Evolutionary conservation across 2,329 filamentous ascomycete genomes (phyloP).

Genomic region (Bisporella sp.): DNA sequence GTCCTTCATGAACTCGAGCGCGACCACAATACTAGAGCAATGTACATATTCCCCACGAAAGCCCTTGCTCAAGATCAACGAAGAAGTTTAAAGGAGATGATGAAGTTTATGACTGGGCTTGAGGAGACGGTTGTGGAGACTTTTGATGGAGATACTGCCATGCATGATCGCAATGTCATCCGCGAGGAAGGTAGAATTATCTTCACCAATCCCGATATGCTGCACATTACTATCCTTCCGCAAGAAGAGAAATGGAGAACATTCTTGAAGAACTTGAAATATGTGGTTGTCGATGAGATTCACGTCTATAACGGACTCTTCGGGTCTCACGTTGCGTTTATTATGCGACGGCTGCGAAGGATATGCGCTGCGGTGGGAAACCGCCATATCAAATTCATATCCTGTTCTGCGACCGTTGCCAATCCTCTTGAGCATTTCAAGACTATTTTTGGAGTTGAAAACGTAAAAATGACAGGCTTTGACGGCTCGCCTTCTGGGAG

Average conservation of each 20-base stretch:
- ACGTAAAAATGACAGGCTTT: constrained; percentile 77
- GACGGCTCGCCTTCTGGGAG: constrained; percentile 88
- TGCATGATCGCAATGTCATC: constrained; percentile 69
- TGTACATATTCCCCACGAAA: constrained; percentile 99
- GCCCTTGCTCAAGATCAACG: constrained; percentile 92
- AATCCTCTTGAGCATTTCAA: constrained; percentile 90
- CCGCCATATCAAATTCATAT: constrained; percentile 77
- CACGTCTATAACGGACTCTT: constrained; percentile 96
- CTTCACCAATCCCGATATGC: constrained; percentile 97
- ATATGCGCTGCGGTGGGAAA: constrained; percentile 92
- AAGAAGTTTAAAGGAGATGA: constrained; percentile 77
- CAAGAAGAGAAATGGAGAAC: constrained; percentile 85
- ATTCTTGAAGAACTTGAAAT: constrained; percentile 83
- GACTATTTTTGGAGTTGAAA: constrained; percentile 82
- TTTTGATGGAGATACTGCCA: constrained; percentile 91
- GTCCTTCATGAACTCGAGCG: constrained; percentile 81
- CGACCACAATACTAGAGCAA: constrained; percentile 69
- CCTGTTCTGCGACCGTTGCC: constrained; percentile 91
- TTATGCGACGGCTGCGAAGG: constrained; percentile 82
- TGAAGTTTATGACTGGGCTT: constrained; percentile 72
- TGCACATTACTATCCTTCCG: constrained; percentile 88
- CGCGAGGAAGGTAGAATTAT: constrained; percentile 87
- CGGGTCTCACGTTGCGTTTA: constrained; percentile 87
- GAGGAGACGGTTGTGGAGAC: constrained; percentile 79
- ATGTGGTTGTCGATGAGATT: constrained; percentile 85